These are phyloP conservation scores for Seiridium cupressi DNA, from an alignment of 2,329 filamentous ascomycete genomes.

Conservation along the genomic window DNA sequence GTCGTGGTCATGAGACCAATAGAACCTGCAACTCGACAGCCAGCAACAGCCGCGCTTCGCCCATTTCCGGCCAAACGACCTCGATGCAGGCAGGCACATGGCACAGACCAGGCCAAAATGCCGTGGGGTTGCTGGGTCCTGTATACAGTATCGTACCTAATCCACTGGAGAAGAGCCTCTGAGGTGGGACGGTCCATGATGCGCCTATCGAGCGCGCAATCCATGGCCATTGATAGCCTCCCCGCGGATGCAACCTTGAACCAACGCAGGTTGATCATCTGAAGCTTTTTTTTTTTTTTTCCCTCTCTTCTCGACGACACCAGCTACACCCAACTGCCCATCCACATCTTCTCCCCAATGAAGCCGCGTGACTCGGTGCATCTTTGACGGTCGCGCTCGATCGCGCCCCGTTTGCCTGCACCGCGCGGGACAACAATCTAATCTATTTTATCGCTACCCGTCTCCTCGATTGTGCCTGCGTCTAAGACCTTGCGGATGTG, in stretches of 20 bases:
- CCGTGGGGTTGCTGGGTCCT: background rate
- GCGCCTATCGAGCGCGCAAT: background rate
- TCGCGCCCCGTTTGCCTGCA: background rate
- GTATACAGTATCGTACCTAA: too few species aligned
- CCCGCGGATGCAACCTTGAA: conserved; percentile 1
- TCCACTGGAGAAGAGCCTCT: background rate
- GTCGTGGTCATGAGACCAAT: conserved; percentile 7
- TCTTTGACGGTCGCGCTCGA: background rate
- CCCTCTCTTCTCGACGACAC: background rate
- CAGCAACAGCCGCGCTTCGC: background rate
- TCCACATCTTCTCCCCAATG: background rate
- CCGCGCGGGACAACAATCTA: too few species aligned
- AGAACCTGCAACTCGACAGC: background rate
- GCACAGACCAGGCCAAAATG: background rate
- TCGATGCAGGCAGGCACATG: background rate
- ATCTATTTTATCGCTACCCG: background rate
- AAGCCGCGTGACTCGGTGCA: background rate
- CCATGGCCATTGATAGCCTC: background rate
- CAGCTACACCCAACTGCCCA: background rate
- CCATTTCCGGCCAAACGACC: background rate
- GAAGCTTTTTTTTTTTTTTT: background rate
- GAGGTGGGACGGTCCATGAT: background rate
- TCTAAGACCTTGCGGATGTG: background rate
- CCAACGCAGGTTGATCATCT: conserved; percentile 4
- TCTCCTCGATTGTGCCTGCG: background rate